These are phyloP conservation scores for Ceratobasidium sp. DNA, from an alignment of 1,284 basidiomycete genomes.

Conservation along the genomic window DNA sequence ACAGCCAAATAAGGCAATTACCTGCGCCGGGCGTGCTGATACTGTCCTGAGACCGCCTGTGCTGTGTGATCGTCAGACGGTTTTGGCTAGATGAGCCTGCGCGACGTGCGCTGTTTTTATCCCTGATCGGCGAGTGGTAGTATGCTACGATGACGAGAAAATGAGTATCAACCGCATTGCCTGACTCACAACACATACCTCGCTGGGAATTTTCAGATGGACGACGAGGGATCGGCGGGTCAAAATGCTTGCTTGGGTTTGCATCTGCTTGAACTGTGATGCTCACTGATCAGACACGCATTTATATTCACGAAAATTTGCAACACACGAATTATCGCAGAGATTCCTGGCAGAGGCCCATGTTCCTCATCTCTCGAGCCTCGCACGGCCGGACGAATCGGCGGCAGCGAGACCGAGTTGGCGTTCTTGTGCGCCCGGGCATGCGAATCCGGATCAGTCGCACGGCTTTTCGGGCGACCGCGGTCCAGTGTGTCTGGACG, in stretches of 20 bases:
- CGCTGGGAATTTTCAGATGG: constrained; percentile 7
- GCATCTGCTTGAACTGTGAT: neutral
- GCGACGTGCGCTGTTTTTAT: constrained; percentile 4
- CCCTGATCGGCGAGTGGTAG: neutral
- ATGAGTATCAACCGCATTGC: neutral
- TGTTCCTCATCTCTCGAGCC: constrained; percentile 19
- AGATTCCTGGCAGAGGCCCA: constrained; percentile 23
- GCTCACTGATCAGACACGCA: neutral
- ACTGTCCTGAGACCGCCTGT: constrained; percentile 1
- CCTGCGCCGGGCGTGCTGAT: constrained; percentile 29
- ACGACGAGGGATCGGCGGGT: neutral
- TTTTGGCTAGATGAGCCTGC: constrained; percentile 9
- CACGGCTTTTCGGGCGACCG: constrained; percentile 21
- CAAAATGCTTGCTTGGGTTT: neutral
- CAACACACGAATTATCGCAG: constrained; percentile 6
- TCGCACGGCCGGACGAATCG: constrained; percentile 8
- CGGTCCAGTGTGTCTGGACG: neutral
- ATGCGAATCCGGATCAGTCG: constrained; percentile 9
- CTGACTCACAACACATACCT: neutral
- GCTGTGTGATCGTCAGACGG: constrained; percentile 14
- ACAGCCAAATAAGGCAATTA: constrained; percentile 30
- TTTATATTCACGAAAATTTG: neutral
- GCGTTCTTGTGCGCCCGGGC: neutral
- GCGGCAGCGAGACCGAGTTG: constrained; percentile 13
- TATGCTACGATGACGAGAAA: neutral